A percentile compares a stretch with the other conserved stretches of the same genome.
Conservation (phyloP, 1,284 basidiomycete genomes). For the Gymnopus androsaceus region DNA sequence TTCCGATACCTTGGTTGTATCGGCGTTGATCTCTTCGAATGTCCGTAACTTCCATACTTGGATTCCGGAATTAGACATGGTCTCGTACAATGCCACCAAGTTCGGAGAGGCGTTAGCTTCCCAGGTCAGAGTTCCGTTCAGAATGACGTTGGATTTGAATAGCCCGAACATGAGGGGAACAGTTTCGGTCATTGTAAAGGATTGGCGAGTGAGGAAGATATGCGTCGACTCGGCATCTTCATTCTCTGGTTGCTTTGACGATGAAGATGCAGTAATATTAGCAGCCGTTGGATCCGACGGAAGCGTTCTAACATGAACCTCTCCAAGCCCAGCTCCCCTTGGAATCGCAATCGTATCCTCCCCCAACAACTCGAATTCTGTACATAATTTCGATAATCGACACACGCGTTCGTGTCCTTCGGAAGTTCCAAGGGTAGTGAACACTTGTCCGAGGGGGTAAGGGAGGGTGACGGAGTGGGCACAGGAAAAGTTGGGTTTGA, state of each 20-base stretch:
- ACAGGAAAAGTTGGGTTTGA: conserved; percentile 33
- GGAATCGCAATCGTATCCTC: conserved; percentile 28
- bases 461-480: conserved; percentile 31
- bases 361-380: conserved; percentile 29
- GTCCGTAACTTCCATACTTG: conserved; percentile 34
- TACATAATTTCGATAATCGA: conserved; percentile 32
- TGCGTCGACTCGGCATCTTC: no score
- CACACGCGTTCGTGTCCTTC: conserved; percentile 35
- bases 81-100: conserved; percentile 31
- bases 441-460: conserved; percentile 31
- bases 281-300: background rate
- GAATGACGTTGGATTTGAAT: conserved; percentile 25
- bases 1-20: conserved; percentile 33
- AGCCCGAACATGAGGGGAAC: conserved; percentile 35
- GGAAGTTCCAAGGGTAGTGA: conserved; percentile 30
- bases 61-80: conserved; percentile 25
- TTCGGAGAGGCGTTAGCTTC: conserved; percentile 26
- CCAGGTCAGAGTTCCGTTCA: conserved; percentile 36
- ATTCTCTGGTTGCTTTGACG: background rate
- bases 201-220: conserved; percentile 29
- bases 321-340: conserved; percentile 16
- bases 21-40: conserved; percentile 27
- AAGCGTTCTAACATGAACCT: conserved; percentile 21
- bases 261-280: background rate
- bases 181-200: conserved; percentile 34